Evolutionary conservation across 169 alveolate genomes (phyloP).

Genomic region (Plasmodium falciparum): DNA sequence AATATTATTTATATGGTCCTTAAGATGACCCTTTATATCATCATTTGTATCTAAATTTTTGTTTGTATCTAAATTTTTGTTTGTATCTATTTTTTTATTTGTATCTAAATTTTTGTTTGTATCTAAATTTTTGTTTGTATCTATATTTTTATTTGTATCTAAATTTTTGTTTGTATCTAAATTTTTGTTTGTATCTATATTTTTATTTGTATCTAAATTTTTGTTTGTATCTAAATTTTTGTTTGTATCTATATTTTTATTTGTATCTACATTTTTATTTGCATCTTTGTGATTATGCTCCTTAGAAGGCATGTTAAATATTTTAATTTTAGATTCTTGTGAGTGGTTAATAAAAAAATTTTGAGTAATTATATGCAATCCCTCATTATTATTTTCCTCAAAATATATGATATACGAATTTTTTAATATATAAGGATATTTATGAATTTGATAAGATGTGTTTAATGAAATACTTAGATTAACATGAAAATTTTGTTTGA

Average conservation of each 20-base stretch:
- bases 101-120: no score
- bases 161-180: background rate
- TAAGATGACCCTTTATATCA: no score
- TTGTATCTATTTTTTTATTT: no score
- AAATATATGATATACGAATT: conserved; percentile 53
- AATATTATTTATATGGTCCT: no score
- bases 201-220: background rate
- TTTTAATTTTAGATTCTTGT: background rate
- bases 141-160: no score
- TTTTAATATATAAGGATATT: conserved; percentile 60
- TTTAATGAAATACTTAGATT: conserved; percentile 38
- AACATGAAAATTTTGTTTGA: conserved; percentile 61
- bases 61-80: no score
- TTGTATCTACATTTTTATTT: background rate
- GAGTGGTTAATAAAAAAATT: conserved; percentile 27
- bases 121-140: no score
- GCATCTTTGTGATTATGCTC: background rate
- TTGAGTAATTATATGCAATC: conserved; percentile 44
- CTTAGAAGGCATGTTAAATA: background rate
- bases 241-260: background rate
- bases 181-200: background rate
- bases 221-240: background rate
- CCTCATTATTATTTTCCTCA: conserved; percentile 65
- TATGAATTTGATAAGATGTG: conserved; percentile 7
- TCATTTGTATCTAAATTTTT: no score